These are phyloP conservation scores for Fomitopsis palustris DNA, from an alignment of 1,284 basidiomycete genomes.

Conservation along the genomic window DNA sequence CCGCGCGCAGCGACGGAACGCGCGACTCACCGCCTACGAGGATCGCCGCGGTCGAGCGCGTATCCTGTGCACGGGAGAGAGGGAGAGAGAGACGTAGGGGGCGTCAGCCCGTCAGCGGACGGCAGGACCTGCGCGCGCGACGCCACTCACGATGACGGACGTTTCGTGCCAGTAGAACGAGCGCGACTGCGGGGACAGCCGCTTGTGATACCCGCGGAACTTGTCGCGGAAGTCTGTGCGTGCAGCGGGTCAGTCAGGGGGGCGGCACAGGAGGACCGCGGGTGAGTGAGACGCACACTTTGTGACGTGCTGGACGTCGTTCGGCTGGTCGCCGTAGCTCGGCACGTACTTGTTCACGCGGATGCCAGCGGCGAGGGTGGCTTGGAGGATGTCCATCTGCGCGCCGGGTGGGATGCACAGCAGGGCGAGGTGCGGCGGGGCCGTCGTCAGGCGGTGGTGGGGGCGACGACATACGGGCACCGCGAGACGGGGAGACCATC, in stretches of 20 bases:
- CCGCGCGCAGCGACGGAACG: not conserved
- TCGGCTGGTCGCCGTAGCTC: slow-evolving; percentile 58
- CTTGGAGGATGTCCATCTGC: slow-evolving; percentile 56
- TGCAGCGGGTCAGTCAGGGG: not conserved
- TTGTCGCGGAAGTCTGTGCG: slow-evolving; percentile 30
- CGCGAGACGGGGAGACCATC: no score
- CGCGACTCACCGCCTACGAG: slow-evolving; percentile 27
- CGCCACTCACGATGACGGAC: slow-evolving; percentile 27
- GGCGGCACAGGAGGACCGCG: not conserved
- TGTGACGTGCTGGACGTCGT: slow-evolving; percentile 41
- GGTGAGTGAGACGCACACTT: slow-evolving; percentile 23
- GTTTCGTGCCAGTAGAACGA: slow-evolving; percentile 33
- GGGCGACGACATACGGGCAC: not conserved
- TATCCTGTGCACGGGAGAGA: slow-evolving; percentile 20
- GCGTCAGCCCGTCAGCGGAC: not conserved
- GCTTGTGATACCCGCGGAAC: slow-evolving; percentile 32
- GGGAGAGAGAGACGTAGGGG: not conserved
- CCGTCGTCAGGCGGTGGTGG: not conserved
- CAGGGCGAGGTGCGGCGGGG: not conserved
- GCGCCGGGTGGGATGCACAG: not conserved
- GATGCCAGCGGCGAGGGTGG: slow-evolving; percentile 59
- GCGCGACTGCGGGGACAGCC: slow-evolving; percentile 26
- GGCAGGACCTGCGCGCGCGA: no score
- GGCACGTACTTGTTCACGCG: slow-evolving; percentile 57
- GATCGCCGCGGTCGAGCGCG: slow-evolving; percentile 30